These are phyloP conservation scores for Calonectria pteridis DNA, from an alignment of 2,329 filamentous ascomycete genomes.

Conservation along the genomic window DNA sequence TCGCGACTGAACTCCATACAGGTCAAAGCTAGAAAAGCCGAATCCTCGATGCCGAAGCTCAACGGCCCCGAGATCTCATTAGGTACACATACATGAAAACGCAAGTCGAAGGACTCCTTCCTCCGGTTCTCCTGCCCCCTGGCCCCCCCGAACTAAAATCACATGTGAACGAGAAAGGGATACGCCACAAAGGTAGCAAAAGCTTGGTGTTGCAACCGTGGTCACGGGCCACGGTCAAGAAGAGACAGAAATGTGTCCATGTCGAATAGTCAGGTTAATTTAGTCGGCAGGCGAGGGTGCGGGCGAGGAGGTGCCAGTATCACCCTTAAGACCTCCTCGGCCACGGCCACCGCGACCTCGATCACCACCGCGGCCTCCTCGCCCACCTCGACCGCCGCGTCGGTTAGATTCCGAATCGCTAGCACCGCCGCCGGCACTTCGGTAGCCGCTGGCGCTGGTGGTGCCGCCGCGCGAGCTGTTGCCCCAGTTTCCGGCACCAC, in stretches of 20 bases:
- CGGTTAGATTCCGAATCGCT: conserved; percentile 74
- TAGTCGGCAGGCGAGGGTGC: conserved; percentile 62
- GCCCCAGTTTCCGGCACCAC: conserved; percentile 76
- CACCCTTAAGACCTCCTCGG: conserved; percentile 69
- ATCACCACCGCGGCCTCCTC: conserved; percentile 70
- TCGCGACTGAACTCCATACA: conserved; percentile 50
- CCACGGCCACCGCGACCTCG: conserved; percentile 69
- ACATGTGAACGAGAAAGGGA: conserved; percentile 38
- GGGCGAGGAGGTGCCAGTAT: conserved; percentile 67
- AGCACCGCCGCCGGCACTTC: conserved; percentile 83
- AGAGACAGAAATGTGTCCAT: conserved; percentile 29
- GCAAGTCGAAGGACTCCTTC: conserved; percentile 36
- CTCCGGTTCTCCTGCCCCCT: conserved; percentile 41
- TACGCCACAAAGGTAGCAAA: conserved; percentile 32
- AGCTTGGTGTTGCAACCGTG: conserved; percentile 32
- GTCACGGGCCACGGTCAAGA: conserved; percentile 29
- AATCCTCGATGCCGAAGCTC: conserved; percentile 45
- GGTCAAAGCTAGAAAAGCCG: conserved; percentile 48
- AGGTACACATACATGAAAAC: conserved; percentile 53
- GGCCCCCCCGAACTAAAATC: conserved; percentile 35
- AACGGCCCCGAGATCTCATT: conserved; percentile 51
- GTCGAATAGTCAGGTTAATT: conserved; percentile 29
- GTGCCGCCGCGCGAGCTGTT: conserved; percentile 73
- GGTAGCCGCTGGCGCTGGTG: conserved; percentile 78
- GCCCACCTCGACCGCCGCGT: conserved; percentile 67